Conservation (phyloP, 1,284 basidiomycete genomes). For the Tremellales sp. region DNA sequence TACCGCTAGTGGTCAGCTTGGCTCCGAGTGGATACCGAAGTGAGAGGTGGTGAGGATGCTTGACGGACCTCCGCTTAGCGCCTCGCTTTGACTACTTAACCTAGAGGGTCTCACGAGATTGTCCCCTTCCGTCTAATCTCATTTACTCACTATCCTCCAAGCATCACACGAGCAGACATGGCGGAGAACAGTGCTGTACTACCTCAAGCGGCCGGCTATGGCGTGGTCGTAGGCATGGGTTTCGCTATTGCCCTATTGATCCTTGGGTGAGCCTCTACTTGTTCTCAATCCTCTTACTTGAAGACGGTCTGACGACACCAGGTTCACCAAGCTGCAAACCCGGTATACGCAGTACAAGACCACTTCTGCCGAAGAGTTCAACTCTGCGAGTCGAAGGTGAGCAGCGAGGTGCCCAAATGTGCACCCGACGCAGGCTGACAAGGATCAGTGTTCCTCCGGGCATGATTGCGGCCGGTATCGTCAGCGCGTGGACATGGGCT, state of each 20-base stretch:
- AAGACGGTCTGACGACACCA: too few species aligned
- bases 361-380: conserved; percentile 66
- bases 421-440: neutral
- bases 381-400: conserved; percentile 56
- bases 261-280: neutral
- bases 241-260: neutral
- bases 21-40: too few species aligned
- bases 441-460: conserved; percentile 76
- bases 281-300: too few species aligned
- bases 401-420: neutral
- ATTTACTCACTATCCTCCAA: too few species aligned
- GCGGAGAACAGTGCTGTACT: conserved; percentile 24
- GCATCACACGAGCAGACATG: conserved; percentile 3
- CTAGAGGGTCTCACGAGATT: too few species aligned
- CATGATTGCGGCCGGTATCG: conserved; percentile 83
- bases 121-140: too few species aligned
- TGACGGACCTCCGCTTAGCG: too few species aligned
- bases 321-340: conserved; percentile 38
- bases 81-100: too few species aligned
- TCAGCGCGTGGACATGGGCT: conserved; percentile 59
- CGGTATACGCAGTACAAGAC: conserved; percentile 40
- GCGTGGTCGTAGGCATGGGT: conserved; percentile 58
- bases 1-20: too few species aligned
- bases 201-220: conserved; percentile 66
- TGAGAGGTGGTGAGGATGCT: too few species aligned